phyloP scores from a whole-genome alignment of 495 filamentous ascomycete species.

The Aspergillus wentii region DNA sequence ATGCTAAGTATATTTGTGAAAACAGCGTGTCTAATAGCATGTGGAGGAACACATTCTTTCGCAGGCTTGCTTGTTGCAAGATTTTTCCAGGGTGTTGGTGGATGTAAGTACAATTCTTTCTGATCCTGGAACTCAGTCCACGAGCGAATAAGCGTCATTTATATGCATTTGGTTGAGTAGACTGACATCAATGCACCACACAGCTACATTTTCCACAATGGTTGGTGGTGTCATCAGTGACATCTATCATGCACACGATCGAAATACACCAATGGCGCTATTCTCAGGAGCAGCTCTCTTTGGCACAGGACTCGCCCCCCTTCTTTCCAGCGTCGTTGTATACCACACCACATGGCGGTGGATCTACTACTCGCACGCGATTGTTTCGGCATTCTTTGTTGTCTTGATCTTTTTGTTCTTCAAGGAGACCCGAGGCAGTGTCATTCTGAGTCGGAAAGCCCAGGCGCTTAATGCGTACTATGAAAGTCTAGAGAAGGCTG shows the following conservation, averaged over 20 bases:
- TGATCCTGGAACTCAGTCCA: too few species aligned
- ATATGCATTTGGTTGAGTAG: too few species aligned
- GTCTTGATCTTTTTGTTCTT: slow-evolving; percentile 52
- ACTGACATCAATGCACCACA: too few species aligned
- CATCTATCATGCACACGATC: slow-evolving; percentile 62
- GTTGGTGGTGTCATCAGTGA: slow-evolving; percentile 78
- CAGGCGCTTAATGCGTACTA: slow-evolving; percentile 66
- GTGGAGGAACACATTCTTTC: slow-evolving; percentile 66
- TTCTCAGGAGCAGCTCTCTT: slow-evolving; percentile 63
- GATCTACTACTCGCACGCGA: slow-evolving; percentile 74
- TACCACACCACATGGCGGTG: slow-evolving; percentile 63
- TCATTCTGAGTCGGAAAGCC: slow-evolving; percentile 66
- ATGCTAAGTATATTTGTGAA: too few species aligned
- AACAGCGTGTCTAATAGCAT: slow-evolving; percentile 63
- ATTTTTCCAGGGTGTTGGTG: slow-evolving; percentile 70
- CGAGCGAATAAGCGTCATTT: too few species aligned
- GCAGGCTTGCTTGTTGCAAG: slow-evolving; percentile 73
- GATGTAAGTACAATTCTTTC: slow-evolving; percentile 50
- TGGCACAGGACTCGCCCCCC: slow-evolving; percentile 68
- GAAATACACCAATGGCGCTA: slow-evolving; percentile 76
- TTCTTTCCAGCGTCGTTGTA: slow-evolving; percentile 61
- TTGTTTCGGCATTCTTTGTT: slow-evolving; percentile 54
- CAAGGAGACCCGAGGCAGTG: slow-evolving; percentile 68
- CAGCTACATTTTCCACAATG: slow-evolving; percentile 71
- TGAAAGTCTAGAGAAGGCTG: slow-evolving; percentile 53